Evolutionary conservation across 192 early-diverging fungal species (phyloP), one percentile per base, ranked within the genome.

Genomic region (Gryganskiella cystojenkinii): DNA sequence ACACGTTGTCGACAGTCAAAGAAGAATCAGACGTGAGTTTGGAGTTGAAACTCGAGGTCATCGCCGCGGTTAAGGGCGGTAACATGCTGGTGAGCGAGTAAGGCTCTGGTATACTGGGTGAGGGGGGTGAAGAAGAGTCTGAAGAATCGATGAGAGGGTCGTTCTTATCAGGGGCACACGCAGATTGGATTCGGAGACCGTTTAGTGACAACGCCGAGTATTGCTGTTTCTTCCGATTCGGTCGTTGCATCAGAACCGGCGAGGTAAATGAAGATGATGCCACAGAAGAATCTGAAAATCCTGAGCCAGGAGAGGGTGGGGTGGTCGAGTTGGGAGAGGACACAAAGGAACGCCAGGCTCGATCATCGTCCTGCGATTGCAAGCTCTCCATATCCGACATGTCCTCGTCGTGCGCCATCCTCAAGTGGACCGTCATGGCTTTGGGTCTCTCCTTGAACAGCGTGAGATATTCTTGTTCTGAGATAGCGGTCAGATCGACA

Each of bases 331-430:
- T 78, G 30, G 74, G 74, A 8, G 74, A 78, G 4, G 74, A 78
- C n/a, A 78, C 66, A 64, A 78, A 78, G 10, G 74, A 78, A 13
- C 60, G 42, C 74, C 74, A 78, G 0, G 66, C 45, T 0, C 60
- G 74, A 20, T 55, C 74, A 4, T 78, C 74, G 3, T 76, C 74
- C 22, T 69, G 64, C 1, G 64, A 66, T n/a, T 69, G 74, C n/a
- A 67, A 33, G 24, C 65, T 63, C 58, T 78, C 66, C 66, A 67
- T 78, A 28, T 78, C 74, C 7, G 74, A 78, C 74, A 78, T 78
- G 50, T 78, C 66, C 56, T 78, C 74, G 15, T 64, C 74, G 1
- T 54, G 56, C 22, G 53, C 54, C 57, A 60, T 56, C 30, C 57
- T 49, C 2, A 25, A 64, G 1, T 62, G 33, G 8, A 58, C 72